phyloP scores from a whole-genome alignment of 2,329 filamentous ascomycete species.

The Metarhizium robertsii region DNA sequence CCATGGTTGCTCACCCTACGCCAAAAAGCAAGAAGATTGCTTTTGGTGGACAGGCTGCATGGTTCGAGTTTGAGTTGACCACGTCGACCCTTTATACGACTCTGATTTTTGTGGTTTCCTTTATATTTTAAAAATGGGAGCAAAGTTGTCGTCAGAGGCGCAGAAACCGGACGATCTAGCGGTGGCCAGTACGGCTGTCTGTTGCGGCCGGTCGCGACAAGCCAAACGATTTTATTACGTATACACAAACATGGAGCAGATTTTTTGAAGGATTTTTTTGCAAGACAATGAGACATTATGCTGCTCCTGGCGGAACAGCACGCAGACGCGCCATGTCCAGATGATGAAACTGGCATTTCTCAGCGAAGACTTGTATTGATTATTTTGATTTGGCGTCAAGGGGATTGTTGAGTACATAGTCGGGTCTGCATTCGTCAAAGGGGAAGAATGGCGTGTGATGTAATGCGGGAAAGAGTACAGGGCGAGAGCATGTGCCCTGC shows the following conservation, averaged over 20 bases:
- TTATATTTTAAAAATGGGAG: conserved; percentile 15
- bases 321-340: not conserved
- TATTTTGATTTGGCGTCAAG: not conserved
- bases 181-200: too few species aligned
- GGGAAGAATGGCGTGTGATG: too few species aligned
- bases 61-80: conserved; percentile 47
- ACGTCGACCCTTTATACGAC: conserved; percentile 39
- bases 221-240: not conserved
- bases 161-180: not conserved
- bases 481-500: not conserved
- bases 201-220: not conserved
- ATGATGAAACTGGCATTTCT: not conserved
- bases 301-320: not conserved
- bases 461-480: too few species aligned
- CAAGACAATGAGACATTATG: not conserved
- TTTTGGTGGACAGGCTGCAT: conserved; percentile 42
- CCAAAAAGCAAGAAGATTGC: conserved; percentile 43
- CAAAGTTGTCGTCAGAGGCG: not conserved
- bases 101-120: conserved; percentile 36
- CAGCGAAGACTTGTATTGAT: not conserved
- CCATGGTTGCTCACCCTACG: conserved; percentile 42
- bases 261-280: not conserved
- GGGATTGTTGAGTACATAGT: not conserved
- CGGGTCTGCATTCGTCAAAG: not conserved
- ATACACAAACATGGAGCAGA: not conserved